These are phyloP conservation scores for Euphorbia pulcherrima DNA, from an alignment of 345 rosid species.

Conservation along the genomic window DNA sequence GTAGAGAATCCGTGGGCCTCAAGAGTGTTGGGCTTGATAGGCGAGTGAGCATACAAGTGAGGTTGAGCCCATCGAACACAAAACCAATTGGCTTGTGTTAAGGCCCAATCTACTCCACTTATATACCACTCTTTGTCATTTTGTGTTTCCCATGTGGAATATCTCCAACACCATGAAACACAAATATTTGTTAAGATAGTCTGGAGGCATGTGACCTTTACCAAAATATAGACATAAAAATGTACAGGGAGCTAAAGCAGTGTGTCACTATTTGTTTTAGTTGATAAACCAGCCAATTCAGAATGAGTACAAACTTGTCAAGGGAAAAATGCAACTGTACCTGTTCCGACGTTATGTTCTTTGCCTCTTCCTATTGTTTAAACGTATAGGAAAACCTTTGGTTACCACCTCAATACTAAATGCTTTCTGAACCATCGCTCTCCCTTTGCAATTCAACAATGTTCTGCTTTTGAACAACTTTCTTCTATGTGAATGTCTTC, in stretches of 20 bases:
- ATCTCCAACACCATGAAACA: no score
- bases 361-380: background rate
- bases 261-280: background rate
- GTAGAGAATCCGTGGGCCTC: no score
- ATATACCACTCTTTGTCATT: no score
- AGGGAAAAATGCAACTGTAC: background rate
- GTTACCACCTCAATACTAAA: background rate
- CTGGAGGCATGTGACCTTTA: background rate
- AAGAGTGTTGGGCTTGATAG: no score
- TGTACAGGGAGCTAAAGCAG: background rate
- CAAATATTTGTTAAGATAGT: background rate
- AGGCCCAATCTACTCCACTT: no score
- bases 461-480: background rate
- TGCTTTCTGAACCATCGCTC: background rate
- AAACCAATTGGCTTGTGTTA: no score
- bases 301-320: background rate
- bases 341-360: background rate
- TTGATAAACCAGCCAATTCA: background rate
- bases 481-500: background rate
- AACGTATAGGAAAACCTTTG: background rate
- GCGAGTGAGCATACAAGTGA: no score
- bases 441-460: background rate
- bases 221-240: background rate
- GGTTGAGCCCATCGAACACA: no score
- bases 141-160: no score